Conservation (phyloP, 495 filamentous ascomycete species). For the Annulohypoxylon nitens region DNA sequence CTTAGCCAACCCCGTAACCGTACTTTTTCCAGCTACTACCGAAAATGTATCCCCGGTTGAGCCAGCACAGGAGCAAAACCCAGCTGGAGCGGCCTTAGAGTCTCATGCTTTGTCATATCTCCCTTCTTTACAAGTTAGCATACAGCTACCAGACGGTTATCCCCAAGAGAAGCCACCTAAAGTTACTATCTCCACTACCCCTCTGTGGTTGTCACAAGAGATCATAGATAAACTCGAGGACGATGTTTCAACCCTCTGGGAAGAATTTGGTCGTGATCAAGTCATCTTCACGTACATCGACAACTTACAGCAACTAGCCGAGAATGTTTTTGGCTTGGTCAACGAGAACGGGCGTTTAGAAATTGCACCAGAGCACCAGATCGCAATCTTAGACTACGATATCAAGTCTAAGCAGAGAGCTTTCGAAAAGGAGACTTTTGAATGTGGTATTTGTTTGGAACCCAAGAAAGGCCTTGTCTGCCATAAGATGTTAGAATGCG, state of each 20-base stretch:
- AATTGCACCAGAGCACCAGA: constrained; percentile 72
- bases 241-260: constrained; percentile 78
- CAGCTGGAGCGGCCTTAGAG: constrained; percentile 55
- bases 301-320: constrained; percentile 82
- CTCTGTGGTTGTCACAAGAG: constrained; percentile 76
- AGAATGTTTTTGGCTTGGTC: constrained; percentile 79
- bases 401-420: constrained; percentile 75
- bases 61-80: constrained; percentile 26
- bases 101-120: constrained; percentile 78
- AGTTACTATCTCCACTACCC: constrained; percentile 72
- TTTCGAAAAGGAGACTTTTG: constrained; percentile 87
- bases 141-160: constrained; percentile 81
- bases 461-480: constrained; percentile 90
- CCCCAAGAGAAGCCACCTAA: constrained; percentile 75
- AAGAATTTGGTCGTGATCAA: constrained; percentile 80
- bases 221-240: constrained; percentile 69
- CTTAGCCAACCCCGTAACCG: constrained; percentile 74
- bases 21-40: constrained; percentile 72
- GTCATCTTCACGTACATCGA: constrained; percentile 91
- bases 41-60: constrained; percentile 53
- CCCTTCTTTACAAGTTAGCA: constrained; percentile 76
- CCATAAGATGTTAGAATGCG: constrained; percentile 81
- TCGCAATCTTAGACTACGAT: constrained; percentile 83
- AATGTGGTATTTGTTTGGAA: constrained; percentile 92
- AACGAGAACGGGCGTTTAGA: constrained; percentile 65